Conservation (phyloP, 495 filamentous ascomycete species). For the Penicillium atrosanguineum region DNA sequence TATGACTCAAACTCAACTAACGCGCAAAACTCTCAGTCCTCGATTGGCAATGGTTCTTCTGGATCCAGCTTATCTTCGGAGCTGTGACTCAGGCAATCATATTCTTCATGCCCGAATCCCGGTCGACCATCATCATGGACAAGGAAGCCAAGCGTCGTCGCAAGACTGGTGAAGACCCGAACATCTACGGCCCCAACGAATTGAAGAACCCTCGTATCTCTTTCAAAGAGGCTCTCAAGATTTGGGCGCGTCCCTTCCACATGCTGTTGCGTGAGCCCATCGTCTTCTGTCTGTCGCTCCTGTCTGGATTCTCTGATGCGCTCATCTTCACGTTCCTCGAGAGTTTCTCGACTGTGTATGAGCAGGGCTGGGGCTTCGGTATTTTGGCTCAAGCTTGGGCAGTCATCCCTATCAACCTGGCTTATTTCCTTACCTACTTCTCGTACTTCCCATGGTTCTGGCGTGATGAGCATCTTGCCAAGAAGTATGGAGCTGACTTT, state of each 20-base stretch:
- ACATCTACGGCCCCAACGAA: conserved; percentile 64
- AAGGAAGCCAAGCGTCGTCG: conserved; percentile 61
- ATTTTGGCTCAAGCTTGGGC: conserved; percentile 51
- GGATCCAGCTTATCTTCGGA: conserved; percentile 77
- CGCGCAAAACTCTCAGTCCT: conserved; percentile 25
- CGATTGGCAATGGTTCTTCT: conserved; percentile 73
- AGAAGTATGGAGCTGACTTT: conserved; percentile 36
- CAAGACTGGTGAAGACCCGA: conserved; percentile 49
- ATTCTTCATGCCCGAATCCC: conserved; percentile 66
- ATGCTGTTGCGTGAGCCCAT: conserved; percentile 77
- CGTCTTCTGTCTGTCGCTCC: conserved; percentile 64
- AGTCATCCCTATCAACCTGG: conserved; percentile 59
- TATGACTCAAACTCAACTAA: no score
- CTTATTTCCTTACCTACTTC: conserved; percentile 63
- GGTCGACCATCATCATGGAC: conserved; percentile 65
- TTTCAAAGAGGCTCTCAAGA: conserved; percentile 52
- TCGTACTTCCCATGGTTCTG: conserved; percentile 61
- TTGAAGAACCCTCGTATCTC: conserved; percentile 51
- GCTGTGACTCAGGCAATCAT: conserved; percentile 59
- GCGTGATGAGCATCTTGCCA: conserved; percentile 39
- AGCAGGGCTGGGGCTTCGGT: conserved; percentile 59
- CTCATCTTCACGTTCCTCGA: conserved; percentile 79
- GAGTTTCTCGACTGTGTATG: conserved; percentile 60
- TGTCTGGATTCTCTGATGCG: conserved; percentile 71
- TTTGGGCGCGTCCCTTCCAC: conserved; percentile 67